phyloP scores from a whole-genome alignment of 805 yeast genomes.

The Yarrowia sp. region DNA sequence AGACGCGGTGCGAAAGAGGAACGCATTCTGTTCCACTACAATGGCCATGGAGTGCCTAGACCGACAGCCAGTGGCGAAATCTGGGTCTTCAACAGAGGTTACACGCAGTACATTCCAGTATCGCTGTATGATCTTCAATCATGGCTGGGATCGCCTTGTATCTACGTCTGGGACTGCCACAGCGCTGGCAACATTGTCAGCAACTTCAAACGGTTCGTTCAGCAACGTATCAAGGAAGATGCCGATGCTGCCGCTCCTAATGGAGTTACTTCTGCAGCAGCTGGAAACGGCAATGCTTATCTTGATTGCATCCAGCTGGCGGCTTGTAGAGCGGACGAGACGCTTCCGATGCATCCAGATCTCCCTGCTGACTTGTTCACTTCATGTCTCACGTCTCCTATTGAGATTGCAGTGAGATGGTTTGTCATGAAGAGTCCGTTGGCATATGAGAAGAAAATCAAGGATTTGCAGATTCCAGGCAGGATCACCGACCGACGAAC shows the following conservation, averaged over 20 bases:
- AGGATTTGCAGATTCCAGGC: slow-evolving; percentile 74
- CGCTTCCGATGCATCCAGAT: slow-evolving; percentile 88
- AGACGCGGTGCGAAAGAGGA: slow-evolving; percentile 92
- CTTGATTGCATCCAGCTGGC: slow-evolving; percentile 90
- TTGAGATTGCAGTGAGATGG: slow-evolving; percentile 89
- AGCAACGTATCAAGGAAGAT: slow-evolving; percentile 84
- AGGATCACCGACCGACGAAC: slow-evolving; percentile 88
- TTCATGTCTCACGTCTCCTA: slow-evolving; percentile 92
- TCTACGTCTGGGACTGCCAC: slow-evolving; percentile 90
- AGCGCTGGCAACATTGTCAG: slow-evolving; percentile 91
- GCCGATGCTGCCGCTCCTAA: slow-evolving; percentile 54
- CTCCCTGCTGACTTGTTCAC: slow-evolving; percentile 95
- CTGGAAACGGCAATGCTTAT: slow-evolving; percentile 41
- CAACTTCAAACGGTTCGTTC: slow-evolving; percentile 85
- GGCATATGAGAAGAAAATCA: slow-evolving; percentile 36
- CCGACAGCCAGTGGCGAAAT: slow-evolving; percentile 96
- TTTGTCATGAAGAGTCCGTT: slow-evolving; percentile 67
- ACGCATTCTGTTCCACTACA: slow-evolving; percentile 87
- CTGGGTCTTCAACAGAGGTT: slow-evolving; percentile 97
- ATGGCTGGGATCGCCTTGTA: slow-evolving; percentile 97
- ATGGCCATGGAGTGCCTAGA: slow-evolving; percentile 98
- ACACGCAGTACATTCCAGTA: slow-evolving; percentile 96
- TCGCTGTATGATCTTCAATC: slow-evolving; percentile 92
- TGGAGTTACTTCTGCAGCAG: slow-evolving; percentile 45
- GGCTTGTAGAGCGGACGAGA: slow-evolving; percentile 83